Percentiles rank a stretch among this genome's conserved stretches.
These are phyloP conservation scores for Suillus luteus DNA, from an alignment of 768 basidiomycete genomes.

Conservation along the genomic window DNA sequence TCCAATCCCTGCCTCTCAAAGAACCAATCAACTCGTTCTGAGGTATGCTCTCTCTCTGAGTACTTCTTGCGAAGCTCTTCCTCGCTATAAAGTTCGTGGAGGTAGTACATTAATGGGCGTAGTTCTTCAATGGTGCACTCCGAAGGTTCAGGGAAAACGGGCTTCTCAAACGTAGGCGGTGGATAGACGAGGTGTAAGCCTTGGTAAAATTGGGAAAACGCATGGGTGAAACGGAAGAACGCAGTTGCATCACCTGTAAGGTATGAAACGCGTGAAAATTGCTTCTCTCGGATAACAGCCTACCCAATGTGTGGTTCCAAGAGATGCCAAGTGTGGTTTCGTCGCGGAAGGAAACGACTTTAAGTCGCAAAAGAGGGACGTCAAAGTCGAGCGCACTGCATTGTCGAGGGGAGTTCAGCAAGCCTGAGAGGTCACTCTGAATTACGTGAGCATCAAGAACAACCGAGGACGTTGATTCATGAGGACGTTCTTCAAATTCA, in stretches of 20 bases:
- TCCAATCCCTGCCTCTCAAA: slow-evolving; percentile 15
- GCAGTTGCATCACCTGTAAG: slow-evolving; percentile 30
- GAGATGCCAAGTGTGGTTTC: slow-evolving; percentile 35
- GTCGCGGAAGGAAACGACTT: slow-evolving; percentile 24
- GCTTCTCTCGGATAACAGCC: background rate
- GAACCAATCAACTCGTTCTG: slow-evolving; percentile 23
- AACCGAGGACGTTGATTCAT: slow-evolving; percentile 13
- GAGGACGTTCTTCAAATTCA: slow-evolving; percentile 17
- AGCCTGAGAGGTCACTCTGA: slow-evolving; percentile 22
- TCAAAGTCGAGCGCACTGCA: slow-evolving; percentile 18
- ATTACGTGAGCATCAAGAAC: slow-evolving; percentile 28
- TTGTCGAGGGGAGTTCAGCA: slow-evolving; percentile 20
- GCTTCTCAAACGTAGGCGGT: slow-evolving; percentile 28
- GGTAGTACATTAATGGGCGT: slow-evolving; percentile 26
- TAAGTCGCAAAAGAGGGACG: slow-evolving; percentile 29
- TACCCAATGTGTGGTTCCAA: slow-evolving; percentile 39
- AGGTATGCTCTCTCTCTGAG: slow-evolving; percentile 10
- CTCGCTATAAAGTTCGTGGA: slow-evolving; percentile 19
- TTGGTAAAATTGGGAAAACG: slow-evolving; percentile 33
- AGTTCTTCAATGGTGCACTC: slow-evolving; percentile 17
- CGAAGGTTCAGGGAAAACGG: slow-evolving; percentile 23
- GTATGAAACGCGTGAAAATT: background rate
- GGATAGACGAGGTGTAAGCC: slow-evolving; percentile 14
- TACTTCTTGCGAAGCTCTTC: slow-evolving; percentile 24
- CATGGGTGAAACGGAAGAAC: slow-evolving; percentile 30